Evolutionary conservation across 495 filamentous ascomycete species (phyloP).

Genomic region (Penicillium samsonianum): DNA sequence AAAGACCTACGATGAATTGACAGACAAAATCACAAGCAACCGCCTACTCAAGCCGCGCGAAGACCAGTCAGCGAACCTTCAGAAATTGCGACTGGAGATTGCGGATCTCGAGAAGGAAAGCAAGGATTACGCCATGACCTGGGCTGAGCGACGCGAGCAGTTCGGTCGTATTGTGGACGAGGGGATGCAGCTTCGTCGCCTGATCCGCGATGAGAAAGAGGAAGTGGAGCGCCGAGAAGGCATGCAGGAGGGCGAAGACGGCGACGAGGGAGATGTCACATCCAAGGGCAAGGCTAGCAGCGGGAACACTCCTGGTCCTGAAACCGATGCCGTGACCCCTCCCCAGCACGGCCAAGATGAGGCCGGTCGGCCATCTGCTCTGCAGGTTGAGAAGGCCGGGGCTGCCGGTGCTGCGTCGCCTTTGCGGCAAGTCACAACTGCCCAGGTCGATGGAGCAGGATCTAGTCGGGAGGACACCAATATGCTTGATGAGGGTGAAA

Average conservation of each 20-base stretch:
- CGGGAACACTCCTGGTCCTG: conserved; percentile 67
- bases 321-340: conserved; percentile 51
- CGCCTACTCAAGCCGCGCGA: conserved; percentile 74
- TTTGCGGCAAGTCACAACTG: conserved; percentile 41
- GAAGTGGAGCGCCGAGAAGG: conserved; percentile 75
- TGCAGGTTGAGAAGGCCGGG: conserved; percentile 41
- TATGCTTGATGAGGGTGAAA: conserved; percentile 68
- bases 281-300: conserved; percentile 54
- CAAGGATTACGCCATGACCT: conserved; percentile 76
- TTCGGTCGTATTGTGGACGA: conserved; percentile 91
- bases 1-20: conserved; percentile 82
- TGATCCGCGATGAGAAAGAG: conserved; percentile 96
- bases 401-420: conserved; percentile 39
- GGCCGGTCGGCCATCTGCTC: conserved; percentile 35
- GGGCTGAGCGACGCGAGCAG: conserved; percentile 82
- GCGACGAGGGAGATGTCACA: conserved; percentile 64
- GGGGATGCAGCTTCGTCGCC: conserved; percentile 75
- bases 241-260: conserved; percentile 74
- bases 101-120: conserved; percentile 82
- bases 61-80: conserved; percentile 76
- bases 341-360: conserved; percentile 50
- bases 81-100: conserved; percentile 84
- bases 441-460: conserved; percentile 32
- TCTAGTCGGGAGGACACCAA: conserved; percentile 56
- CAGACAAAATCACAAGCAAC: conserved; percentile 83